Evolutionary conservation across 2,329 filamentous ascomycete species (phyloP).

Genomic region (Sordariomycetes sp.): DNA sequence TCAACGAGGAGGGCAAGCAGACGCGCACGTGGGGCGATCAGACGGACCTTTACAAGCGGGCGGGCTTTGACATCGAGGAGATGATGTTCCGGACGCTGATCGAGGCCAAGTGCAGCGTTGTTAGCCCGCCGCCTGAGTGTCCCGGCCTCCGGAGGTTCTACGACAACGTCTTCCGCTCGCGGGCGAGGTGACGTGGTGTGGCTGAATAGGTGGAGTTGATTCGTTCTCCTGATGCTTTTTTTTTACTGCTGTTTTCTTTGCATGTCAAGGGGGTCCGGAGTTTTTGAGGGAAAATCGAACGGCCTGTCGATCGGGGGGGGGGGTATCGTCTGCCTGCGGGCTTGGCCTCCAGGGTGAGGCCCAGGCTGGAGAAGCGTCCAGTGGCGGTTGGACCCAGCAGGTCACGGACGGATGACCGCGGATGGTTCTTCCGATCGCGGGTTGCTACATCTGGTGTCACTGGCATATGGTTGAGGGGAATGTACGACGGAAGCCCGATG

Average conservation of each 20-base stretch:
- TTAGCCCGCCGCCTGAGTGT: constrained; percentile 10
- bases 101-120: constrained; percentile 12
- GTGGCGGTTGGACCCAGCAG: too few species aligned
- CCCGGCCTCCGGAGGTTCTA: constrained; percentile 21
- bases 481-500: too few species aligned
- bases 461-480: too few species aligned
- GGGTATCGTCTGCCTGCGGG: too few species aligned
- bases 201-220: neutral
- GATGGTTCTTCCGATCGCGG: too few species aligned
- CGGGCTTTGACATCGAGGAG: constrained; percentile 19
- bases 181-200: neutral
- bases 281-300: neutral
- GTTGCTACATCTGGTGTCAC: too few species aligned
- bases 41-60: constrained; percentile 10
- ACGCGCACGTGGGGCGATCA: constrained; percentile 16
- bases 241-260: neutral
- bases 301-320: too few species aligned
- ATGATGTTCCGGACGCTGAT: constrained; percentile 18
- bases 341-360: too few species aligned
- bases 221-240: neutral
- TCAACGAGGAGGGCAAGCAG: constrained; percentile 10
- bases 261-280: neutral
- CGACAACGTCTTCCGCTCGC: constrained; percentile 6
- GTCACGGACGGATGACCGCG: too few species aligned
- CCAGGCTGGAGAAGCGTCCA: too few species aligned